phyloP scores from a whole-genome alignment of 352 stramenopile species.

The Hyaloperonospora arabidopsidis region DNA sequence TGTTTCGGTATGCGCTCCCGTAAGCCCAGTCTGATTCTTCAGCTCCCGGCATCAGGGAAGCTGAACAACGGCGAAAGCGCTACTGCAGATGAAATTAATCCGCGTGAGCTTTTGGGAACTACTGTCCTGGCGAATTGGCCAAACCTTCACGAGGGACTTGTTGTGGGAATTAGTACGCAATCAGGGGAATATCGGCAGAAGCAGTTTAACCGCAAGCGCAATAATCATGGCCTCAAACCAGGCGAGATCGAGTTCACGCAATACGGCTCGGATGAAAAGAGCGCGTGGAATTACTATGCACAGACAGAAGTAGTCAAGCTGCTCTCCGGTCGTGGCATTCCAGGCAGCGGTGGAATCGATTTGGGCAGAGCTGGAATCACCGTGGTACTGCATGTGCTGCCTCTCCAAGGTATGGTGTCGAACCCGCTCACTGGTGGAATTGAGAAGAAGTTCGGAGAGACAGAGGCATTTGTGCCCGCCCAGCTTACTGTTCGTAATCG shows the following conservation, averaged over 20 bases:
- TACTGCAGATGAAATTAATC: constrained; percentile 25
- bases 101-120: constrained; percentile 44
- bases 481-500: constrained; percentile 91
- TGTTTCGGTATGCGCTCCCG: constrained; percentile 90
- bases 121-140: constrained; percentile 96
- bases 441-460: constrained; percentile 93
- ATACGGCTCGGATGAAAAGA: constrained; percentile 49
- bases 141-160: constrained; percentile 94
- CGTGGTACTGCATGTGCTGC: constrained; percentile 74
- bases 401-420: constrained; percentile 89
- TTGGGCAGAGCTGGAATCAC: constrained; percentile 82
- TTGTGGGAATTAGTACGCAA: constrained; percentile 69
- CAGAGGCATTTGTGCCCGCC: constrained; percentile 93
- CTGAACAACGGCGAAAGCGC: constrained; percentile 16
- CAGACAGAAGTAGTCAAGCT: constrained; percentile 63
- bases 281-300: constrained; percentile 56
- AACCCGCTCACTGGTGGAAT: constrained; percentile 89
- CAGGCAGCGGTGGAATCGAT: constrained; percentile 88
- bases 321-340: constrained; percentile 60
- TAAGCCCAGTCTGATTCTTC: constrained; percentile 70
- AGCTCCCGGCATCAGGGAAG: constrained; percentile 31
- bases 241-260: constrained; percentile 34
- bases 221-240: constrained; percentile 14
- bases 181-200: constrained; percentile 55
- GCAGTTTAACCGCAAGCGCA: constrained; percentile 16